Conservation (phyloP, 106 monocot genomes). For the Dendrobium huoshanense region DNA sequence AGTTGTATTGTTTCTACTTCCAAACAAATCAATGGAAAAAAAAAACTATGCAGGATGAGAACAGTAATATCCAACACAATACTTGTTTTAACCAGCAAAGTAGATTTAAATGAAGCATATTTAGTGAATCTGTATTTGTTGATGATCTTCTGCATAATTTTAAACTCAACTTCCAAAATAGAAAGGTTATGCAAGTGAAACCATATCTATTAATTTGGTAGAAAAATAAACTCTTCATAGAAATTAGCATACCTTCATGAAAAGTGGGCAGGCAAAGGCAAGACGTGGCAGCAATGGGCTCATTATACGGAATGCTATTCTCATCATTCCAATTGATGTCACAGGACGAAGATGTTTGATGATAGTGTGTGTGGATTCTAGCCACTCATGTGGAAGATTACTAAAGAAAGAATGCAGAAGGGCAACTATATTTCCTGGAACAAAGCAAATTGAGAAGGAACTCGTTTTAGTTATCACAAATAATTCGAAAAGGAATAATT, state of each 20-base stretch:
- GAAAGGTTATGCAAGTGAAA: too few relatives aligned
- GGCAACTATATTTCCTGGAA: constrained; percentile 83
- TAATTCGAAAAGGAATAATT: background rate
- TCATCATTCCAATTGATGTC: constrained; percentile 82
- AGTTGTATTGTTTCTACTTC: too few relatives aligned
- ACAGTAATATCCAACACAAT: too few relatives aligned
- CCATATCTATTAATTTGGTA: background rate
- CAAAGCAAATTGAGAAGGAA: background rate
- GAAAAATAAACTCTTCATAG: background rate
- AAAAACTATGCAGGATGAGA: too few relatives aligned
- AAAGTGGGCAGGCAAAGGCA: constrained; percentile 75
- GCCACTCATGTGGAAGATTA: constrained; percentile 98
- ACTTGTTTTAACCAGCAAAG: too few relatives aligned
- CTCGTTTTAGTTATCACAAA: background rate
- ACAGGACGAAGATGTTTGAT: constrained; percentile 95
- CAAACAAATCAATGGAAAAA: too few relatives aligned
- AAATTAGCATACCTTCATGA: constrained; percentile 67
- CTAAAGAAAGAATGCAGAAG: constrained; percentile 92
- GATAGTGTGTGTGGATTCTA: constrained; percentile 75
- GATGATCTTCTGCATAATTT: too few relatives aligned
- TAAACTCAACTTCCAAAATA: background rate
- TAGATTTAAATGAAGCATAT: too few relatives aligned
- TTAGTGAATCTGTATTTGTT: too few relatives aligned
- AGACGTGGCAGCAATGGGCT: constrained; percentile 91
- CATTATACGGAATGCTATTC: constrained; percentile 96